Base-by-base conservation (phyloP, 2,329 filamentous ascomycete genomes). In the Microsporum canis region DNA sequence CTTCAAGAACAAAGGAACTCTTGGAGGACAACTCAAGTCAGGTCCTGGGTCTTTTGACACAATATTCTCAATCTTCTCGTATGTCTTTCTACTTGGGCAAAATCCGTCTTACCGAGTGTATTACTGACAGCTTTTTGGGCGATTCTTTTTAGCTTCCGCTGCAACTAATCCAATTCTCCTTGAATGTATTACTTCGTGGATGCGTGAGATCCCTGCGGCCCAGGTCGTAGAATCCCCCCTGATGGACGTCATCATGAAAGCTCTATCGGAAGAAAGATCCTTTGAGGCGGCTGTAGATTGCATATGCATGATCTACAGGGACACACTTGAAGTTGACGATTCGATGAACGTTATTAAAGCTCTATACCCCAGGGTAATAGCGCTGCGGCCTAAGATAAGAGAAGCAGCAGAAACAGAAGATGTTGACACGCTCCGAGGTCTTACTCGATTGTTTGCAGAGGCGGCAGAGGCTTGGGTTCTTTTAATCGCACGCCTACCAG, bases 161-260 rank as follows among this genome's bases (percentile, higher is more conserved):
- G 83, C 90, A 6, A 87, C 86, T 64, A 96, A 96, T 70, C 91
- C 92, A 1, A 88, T 91, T 69, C 82, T 99, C 56, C 85, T 97
- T 72, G 90, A 96, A 69, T 97, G 94, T 72, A 91, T 97, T 68
- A 95, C 91, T 36, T 96, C 94, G 2, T 99, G 94, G 94, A 82
- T 97, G 66, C 85, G 91, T 67, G 94, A 99, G 76, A 89, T 99
- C 5, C 89, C 92, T 0, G 83, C 95, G 56, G 82, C 81, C 65
- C 86, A 88, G 64, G 85, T 99, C 65, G 87, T 95, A 66, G 87
- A 87, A 67, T 96, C 92, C 1, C 88, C 91, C 5, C 80, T 99
- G 12, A 80, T 99, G 67, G 84, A 89, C 66, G 80, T 91, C 59
- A 84, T 96, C 57, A 84, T 96, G 70, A 83, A 85, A 66, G 91